These are phyloP conservation scores for Linnemannia exigua DNA, from an alignment of 192 early-diverging fungal genomes.

Conservation along the genomic window DNA sequence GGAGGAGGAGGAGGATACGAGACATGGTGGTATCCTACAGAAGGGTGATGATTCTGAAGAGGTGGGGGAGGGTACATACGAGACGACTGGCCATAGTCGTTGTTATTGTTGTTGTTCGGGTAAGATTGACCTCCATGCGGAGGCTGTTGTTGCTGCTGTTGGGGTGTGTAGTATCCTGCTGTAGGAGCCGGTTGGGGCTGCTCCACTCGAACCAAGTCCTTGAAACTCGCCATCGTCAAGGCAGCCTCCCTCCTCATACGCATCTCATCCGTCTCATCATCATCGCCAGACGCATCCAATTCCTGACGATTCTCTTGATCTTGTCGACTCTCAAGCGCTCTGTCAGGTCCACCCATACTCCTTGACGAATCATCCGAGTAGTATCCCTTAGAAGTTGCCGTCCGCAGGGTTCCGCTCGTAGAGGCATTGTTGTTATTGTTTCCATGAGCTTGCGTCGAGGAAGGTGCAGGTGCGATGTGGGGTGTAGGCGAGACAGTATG, in stretches of 20 bases:
- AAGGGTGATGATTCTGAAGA: background rate
- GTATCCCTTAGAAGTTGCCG: background rate
- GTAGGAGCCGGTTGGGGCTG: slow-evolving; percentile 21
- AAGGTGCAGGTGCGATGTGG: background rate
- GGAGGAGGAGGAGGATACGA: background rate
- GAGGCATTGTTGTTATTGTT: background rate
- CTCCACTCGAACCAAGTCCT: slow-evolving; percentile 22
- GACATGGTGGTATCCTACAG: background rate
- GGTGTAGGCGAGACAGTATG: background rate
- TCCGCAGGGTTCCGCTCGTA: background rate
- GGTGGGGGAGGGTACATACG: background rate
- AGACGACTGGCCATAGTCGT: background rate
- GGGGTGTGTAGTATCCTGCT: too few relatives aligned
- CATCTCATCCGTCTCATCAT: slow-evolving; percentile 41
- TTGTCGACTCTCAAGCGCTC: background rate
- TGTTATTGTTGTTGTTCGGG: background rate
- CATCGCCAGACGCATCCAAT: background rate
- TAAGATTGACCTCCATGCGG: background rate
- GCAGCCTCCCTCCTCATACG: slow-evolving; percentile 34
- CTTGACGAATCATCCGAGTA: background rate
- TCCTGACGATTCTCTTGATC: background rate
- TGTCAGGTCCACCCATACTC: background rate
- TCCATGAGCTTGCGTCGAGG: background rate
- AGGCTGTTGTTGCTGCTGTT: background rate
- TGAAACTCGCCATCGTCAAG: slow-evolving; percentile 39